phyloP scores from a whole-genome alignment of 169 alveolate genomes.

The Plasmodium adleri region DNA sequence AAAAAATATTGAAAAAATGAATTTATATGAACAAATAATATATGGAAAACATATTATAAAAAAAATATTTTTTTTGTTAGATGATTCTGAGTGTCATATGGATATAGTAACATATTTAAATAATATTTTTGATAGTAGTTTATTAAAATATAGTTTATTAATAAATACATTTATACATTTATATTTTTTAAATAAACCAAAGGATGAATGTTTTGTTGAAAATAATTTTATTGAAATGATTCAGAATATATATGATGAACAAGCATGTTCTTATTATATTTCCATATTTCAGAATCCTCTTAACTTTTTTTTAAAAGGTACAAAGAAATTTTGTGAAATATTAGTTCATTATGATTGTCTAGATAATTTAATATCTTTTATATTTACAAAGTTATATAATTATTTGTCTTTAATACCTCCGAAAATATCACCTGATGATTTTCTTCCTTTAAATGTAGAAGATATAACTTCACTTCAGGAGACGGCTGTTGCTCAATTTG shows the following conservation, averaged over 20 bases:
- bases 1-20: not conserved
- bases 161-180: constrained; percentile 31
- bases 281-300: constrained; percentile 69
- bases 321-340: constrained; percentile 6
- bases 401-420: constrained; percentile 65
- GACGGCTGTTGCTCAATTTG: constrained; percentile 55
- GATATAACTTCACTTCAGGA: constrained; percentile 67
- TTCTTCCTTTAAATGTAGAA: constrained; percentile 52
- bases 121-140: constrained; percentile 5
- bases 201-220: not conserved
- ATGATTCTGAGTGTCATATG: not conserved
- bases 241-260: constrained; percentile 23
- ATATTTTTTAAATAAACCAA: constrained; percentile 6
- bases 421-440: constrained; percentile 13
- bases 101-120: not conserved
- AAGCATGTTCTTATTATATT: constrained; percentile 39
- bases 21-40: constrained; percentile 40
- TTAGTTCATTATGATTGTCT: constrained; percentile 35
- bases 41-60: constrained; percentile 2
- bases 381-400: constrained; percentile 40
- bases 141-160: constrained; percentile 20
- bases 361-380: constrained; percentile 32
- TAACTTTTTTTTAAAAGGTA: constrained; percentile 45
- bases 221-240: constrained; percentile 26
- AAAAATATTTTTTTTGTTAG: constrained; percentile 11